These are phyloP conservation scores for Quercus phellos DNA, from an alignment of 331 rosid genomes.

Conservation along the genomic window DNA sequence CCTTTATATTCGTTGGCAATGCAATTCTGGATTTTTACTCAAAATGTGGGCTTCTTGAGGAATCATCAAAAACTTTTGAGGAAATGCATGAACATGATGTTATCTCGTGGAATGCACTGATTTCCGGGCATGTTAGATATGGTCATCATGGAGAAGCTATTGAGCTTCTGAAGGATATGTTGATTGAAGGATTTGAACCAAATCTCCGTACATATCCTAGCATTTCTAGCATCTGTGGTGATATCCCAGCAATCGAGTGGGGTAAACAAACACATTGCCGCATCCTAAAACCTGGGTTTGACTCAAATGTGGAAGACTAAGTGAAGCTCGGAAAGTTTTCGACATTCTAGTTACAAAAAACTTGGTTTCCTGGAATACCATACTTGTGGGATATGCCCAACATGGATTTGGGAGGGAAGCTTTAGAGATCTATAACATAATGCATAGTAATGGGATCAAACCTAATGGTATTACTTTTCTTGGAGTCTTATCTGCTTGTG, in stretches of 20 bases:
- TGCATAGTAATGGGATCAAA: not conserved
- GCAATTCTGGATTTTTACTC: conserved; percentile 3
- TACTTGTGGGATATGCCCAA: conserved; percentile 2
- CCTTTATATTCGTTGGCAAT: not conserved
- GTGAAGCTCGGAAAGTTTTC: not conserved
- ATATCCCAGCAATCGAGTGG: not conserved
- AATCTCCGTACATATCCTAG: not conserved
- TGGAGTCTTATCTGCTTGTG: conserved; percentile 2
- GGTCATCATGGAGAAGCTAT: not conserved
- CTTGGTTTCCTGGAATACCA: conserved; percentile 5
- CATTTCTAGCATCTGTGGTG: not conserved
- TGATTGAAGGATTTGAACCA: not conserved
- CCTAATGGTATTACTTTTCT: conserved; percentile 1
- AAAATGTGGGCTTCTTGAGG: not conserved
- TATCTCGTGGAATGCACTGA: not conserved
- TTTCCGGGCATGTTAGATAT: not conserved
- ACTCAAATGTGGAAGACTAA: not conserved
- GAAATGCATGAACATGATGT: not conserved
- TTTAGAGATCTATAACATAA: not conserved
- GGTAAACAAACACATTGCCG: not conserved
- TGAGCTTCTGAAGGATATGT: not conserved
- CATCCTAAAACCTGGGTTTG: not conserved
- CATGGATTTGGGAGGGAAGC: conserved; percentile 5
- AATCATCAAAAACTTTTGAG: conserved; percentile 10
- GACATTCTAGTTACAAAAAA: not conserved